phyloP scores from a whole-genome alignment of 2,329 filamentous ascomycete genomes.

The Coleophoma cylindrospora region DNA sequence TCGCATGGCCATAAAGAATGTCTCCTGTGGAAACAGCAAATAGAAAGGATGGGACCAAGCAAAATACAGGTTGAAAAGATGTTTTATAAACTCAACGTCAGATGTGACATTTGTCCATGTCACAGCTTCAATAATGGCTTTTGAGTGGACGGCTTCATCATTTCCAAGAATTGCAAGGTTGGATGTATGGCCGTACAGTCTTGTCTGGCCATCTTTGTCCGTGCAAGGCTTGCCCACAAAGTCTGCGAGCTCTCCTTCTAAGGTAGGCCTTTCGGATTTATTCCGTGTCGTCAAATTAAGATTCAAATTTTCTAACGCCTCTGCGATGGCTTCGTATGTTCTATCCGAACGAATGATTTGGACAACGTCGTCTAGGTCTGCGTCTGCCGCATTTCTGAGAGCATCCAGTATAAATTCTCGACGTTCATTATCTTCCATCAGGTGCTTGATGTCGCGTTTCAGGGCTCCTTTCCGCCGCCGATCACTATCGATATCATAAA shows the following conservation, averaged over 20 bases:
- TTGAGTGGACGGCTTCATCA: constrained; percentile 1
- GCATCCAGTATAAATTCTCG: constrained; percentile 36
- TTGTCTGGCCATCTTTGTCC: constrained; percentile 3
- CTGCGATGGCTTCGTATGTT: constrained; percentile 10
- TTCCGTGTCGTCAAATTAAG: neutral
- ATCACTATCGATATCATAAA: constrained; percentile 43
- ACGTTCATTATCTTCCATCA: constrained; percentile 29
- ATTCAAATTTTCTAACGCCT: neutral
- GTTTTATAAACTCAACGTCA: constrained; percentile 53
- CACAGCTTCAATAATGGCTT: constrained; percentile 2
- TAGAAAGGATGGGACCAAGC: constrained; percentile 73
- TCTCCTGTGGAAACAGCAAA: constrained; percentile 53
- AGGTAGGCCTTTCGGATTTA: neutral
- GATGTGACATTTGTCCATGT: constrained; percentile 57
- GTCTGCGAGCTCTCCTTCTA: constrained; percentile 8
- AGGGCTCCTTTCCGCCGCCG: constrained; percentile 36
- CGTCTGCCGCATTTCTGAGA: constrained; percentile 37
- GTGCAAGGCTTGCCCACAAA: constrained; percentile 7
- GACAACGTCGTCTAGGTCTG: constrained; percentile 30
- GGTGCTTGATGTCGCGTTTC: constrained; percentile 31
- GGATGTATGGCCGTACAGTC: constrained; percentile 16
- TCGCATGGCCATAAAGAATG: constrained; percentile 12
- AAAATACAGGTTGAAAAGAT: constrained; percentile 62
- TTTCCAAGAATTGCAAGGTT: constrained; percentile 6
- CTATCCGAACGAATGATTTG: constrained; percentile 11